phyloP scores from a whole-genome alignment of 305 asterid genomes.

The Fraxinus platypoda region DNA sequence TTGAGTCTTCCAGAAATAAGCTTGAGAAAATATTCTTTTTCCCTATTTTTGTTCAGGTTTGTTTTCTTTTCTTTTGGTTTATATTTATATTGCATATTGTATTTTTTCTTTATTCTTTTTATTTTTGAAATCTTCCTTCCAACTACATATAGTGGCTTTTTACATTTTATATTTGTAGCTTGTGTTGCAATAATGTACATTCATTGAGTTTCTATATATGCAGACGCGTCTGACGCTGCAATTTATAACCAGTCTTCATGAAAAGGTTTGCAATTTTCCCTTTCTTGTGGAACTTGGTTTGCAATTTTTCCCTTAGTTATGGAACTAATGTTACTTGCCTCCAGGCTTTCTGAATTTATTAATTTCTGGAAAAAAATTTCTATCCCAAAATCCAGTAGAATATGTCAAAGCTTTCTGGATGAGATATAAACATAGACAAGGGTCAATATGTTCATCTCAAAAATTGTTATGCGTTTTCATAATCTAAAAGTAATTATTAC shows the following conservation, averaged over 20 bases:
- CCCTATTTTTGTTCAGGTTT: background rate
- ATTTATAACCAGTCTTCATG: slow-evolving; percentile 37
- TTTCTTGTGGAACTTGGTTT: background rate
- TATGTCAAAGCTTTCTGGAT: background rate
- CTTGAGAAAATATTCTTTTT: background rate
- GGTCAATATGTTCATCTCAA: background rate
- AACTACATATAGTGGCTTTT: background rate
- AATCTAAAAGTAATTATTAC: background rate
- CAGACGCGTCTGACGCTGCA: slow-evolving; percentile 43
- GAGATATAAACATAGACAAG: background rate
- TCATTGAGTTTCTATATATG: slow-evolving; percentile 11
- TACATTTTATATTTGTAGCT: background rate
- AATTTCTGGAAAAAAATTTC: background rate
- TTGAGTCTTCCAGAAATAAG: background rate
- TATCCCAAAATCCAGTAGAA: background rate
- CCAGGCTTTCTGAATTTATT: background rate
- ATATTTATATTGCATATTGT: background rate
- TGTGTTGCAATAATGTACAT: background rate
- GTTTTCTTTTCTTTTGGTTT: background rate
- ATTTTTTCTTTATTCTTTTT: background rate
- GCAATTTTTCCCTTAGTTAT: background rate
- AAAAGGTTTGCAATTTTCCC: slow-evolving; percentile 31
- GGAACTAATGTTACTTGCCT: background rate
- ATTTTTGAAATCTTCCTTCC: background rate
- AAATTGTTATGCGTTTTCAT: background rate